Evolutionary conservation across 495 filamentous ascomycete species (phyloP).

Genomic region (Lasiosphaeria miniovina): DNA sequence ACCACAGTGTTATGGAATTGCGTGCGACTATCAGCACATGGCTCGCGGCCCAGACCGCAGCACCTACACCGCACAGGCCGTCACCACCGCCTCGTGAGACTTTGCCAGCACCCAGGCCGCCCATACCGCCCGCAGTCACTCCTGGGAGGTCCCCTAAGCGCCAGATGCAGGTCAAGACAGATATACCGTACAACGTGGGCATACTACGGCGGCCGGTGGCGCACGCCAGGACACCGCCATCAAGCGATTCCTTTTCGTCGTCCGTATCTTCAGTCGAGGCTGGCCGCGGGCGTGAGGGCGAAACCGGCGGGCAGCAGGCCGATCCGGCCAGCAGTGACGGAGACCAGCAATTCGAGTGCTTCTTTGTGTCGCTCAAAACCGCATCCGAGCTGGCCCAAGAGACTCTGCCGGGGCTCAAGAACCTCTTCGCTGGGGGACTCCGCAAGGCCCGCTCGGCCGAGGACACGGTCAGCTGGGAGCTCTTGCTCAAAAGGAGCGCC

Average conservation of each 20-base stretch:
- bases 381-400: slow-evolving; percentile 62
- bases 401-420: slow-evolving; percentile 59
- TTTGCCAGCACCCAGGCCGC: slow-evolving; percentile 2
- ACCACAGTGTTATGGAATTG: slow-evolving; percentile 72
- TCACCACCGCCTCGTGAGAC: background rate
- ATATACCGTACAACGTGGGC: slow-evolving; percentile 20
- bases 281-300: too few relatives aligned
- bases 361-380: slow-evolving; percentile 64
- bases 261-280: slow-evolving; percentile 38
- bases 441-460: slow-evolving; percentile 39
- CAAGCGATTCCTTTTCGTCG: slow-evolving; percentile 68
- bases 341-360: slow-evolving; percentile 71
- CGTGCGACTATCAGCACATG: slow-evolving; percentile 37
- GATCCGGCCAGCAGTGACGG: slow-evolving; percentile 24
- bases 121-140: slow-evolving; percentile 1
- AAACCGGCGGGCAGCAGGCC: background rate
- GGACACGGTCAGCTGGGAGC: slow-evolving; percentile 60
- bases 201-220: background rate
- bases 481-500: slow-evolving; percentile 57
- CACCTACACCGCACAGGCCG: background rate
- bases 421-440: slow-evolving; percentile 54
- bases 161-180: slow-evolving; percentile 25
- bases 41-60: slow-evolving; percentile 3
- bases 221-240: slow-evolving; percentile 52
- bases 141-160: slow-evolving; percentile 7